A percentile compares a stretch with the other conserved stretches of the same genome.
phyloP scores from a whole-genome alignment of 331 rosid species.

The Quercus lobata region DNA sequence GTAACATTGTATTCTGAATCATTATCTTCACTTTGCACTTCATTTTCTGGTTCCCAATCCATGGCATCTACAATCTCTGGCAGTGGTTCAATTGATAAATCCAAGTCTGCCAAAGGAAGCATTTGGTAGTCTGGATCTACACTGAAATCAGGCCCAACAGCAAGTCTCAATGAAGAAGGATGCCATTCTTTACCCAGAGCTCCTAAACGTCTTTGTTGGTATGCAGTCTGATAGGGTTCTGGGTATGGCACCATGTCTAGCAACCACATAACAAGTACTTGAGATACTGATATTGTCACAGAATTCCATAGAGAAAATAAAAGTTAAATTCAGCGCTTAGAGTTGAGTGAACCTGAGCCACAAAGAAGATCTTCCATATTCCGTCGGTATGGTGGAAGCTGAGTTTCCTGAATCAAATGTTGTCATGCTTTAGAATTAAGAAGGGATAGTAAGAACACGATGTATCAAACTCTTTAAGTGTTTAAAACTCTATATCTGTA shows the following conservation, averaged over 20 bases:
- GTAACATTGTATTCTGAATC: slow-evolving; percentile 90
- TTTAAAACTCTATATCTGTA: neutral
- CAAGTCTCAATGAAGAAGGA: slow-evolving; percentile 74
- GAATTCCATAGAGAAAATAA: neutral
- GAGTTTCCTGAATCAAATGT: slow-evolving; percentile 78
- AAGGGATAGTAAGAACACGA: neutral
- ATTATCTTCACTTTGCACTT: slow-evolving; percentile 75
- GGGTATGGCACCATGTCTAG: slow-evolving; percentile 94
- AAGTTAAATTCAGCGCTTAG: slow-evolving; percentile 1
- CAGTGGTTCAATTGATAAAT: slow-evolving; percentile 62
- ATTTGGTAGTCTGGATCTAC: slow-evolving; percentile 83
- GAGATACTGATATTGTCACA: slow-evolving; percentile 10
- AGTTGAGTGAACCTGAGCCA: slow-evolving; percentile 73
- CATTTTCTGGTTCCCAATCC: slow-evolving; percentile 95
- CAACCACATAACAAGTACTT: slow-evolving; percentile 32
- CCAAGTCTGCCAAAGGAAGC: slow-evolving; percentile 91
- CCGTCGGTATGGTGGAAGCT: slow-evolving; percentile 77
- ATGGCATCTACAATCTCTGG: slow-evolving; percentile 82
- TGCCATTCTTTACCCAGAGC: slow-evolving; percentile 95
- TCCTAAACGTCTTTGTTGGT: slow-evolving; percentile 87
- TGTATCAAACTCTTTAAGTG: neutral
- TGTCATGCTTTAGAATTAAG: slow-evolving; percentile 19
- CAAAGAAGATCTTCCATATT: slow-evolving; percentile 94
- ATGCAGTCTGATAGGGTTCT: slow-evolving; percentile 93
- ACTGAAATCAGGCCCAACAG: slow-evolving; percentile 93